Evolutionary conservation across 2,329 filamentous ascomycete species (phyloP), one percentile per base, ranked within the genome.

Genomic region (Scedosporium minutisporum): DNA sequence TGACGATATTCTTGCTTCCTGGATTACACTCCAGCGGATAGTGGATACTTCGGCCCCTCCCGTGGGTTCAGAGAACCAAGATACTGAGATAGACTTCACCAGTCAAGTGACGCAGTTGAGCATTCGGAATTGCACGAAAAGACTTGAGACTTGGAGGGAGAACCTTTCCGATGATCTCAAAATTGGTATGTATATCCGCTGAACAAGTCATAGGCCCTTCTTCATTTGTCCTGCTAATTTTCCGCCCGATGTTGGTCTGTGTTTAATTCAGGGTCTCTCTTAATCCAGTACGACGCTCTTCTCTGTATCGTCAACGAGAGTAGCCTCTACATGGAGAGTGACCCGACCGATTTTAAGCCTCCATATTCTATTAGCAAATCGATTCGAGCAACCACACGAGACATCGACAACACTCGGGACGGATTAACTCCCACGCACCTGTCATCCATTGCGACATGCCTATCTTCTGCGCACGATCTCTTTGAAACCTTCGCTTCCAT

Each of bases 341-440:
- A 48, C 44, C 44, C 44, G 44, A 9, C 44, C n/a, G 44, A 48
- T 21, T 48, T 48, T 21, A n/a, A 10, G 44, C 44, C 44, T 48
- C 44, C 44, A 4, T 48, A 48, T 9, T 48, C 1, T 51, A 58
- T 6, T 72, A 70, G 70, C 25, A 62, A 1, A 69, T 70, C 6
- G 69, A 72, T 64, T 38, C 9, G 33, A 12, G 33, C 33, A 38
- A 38, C 33, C 10, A 38, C 33, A 12, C 33, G 3, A 73, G 64
- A 57, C 2, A 48, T 10, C 44, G 64, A 57, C 2, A 48, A 21
- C 44, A 6, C 16, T 5, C 44, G 14, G 6, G n/a, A 21, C 44
- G n/a, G n/a, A n/a, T 48, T 48, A 14, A 48, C 44, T 48, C 18
- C 44, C 44, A 14, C 44, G n/a, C 44, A 9, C 44, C n/a, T 48